A percentile compares a stretch with the other conserved stretches of the same genome.
phyloP scores from a whole-genome alignment of 2,329 filamentous ascomycete species.

The Pseudogymnoascus sp. region DNA sequence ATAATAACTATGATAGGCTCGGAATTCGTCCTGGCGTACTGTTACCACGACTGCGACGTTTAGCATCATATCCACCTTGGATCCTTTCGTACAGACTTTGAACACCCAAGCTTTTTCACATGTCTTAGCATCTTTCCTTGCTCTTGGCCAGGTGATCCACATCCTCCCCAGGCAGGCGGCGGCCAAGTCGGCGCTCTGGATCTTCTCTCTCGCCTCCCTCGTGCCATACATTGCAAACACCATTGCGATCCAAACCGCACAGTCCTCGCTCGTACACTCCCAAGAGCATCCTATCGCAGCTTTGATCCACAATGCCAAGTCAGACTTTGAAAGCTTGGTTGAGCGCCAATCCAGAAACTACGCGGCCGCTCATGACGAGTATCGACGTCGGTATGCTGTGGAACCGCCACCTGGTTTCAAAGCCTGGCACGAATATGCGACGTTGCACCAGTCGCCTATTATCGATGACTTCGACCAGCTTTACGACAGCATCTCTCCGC shows the following conservation, averaged over 20 bases:
- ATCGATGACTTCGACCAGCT: slow-evolving; percentile 45
- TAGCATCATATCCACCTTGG: not conserved
- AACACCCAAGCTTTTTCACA: slow-evolving; percentile 13
- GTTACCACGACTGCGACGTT: not conserved
- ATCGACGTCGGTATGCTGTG: slow-evolving; percentile 34
- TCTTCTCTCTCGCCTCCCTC: slow-evolving; percentile 25
- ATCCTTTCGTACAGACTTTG: not conserved
- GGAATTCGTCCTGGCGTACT: not conserved
- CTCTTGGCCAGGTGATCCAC: slow-evolving; percentile 27
- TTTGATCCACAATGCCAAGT: slow-evolving; percentile 54
- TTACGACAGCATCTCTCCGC: slow-evolving; percentile 32
- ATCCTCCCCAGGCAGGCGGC: slow-evolving; percentile 28
- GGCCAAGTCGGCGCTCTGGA: slow-evolving; percentile 25
- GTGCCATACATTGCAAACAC: slow-evolving; percentile 3
- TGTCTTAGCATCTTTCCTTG: slow-evolving; percentile 24
- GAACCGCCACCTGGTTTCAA: slow-evolving; percentile 40
- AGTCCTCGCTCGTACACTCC: not conserved
- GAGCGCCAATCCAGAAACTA: slow-evolving; percentile 65
- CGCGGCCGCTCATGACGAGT: slow-evolving; percentile 60
- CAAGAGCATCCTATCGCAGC: slow-evolving; percentile 54
- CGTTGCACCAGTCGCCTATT: slow-evolving; percentile 33
- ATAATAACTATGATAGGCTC: not conserved
- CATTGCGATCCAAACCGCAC: not conserved
- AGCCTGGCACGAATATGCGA: slow-evolving; percentile 38
- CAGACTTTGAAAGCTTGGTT: slow-evolving; percentile 46